Conservation (phyloP, 2,329 filamentous ascomycete genomes). For the Stagonosporopsis rhizophila region DNA sequence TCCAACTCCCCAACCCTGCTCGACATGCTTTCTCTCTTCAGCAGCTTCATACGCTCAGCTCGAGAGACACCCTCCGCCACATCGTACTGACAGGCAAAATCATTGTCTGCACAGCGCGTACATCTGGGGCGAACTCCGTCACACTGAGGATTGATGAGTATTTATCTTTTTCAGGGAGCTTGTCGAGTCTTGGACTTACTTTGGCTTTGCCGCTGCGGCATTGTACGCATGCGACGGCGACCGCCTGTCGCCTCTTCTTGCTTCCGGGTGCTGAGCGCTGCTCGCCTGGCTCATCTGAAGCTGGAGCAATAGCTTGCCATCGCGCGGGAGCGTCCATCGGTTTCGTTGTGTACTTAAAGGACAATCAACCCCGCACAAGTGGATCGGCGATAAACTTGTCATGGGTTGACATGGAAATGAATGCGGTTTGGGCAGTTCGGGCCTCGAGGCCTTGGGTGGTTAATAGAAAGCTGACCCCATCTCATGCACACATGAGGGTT, state of each 20-base stretch:
- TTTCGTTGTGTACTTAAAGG: slow-evolving; percentile 1
- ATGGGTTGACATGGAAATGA: slow-evolving; percentile 7
- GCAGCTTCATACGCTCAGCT: slow-evolving; percentile 35
- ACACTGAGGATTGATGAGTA: slow-evolving; percentile 24
- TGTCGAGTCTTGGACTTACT: slow-evolving; percentile 21
- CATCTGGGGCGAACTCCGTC: slow-evolving; percentile 33
- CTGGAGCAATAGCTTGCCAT: slow-evolving; percentile 35
- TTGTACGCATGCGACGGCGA: slow-evolving; percentile 34
- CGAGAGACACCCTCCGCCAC: slow-evolving; percentile 35
- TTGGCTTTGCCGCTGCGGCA: slow-evolving; percentile 36
- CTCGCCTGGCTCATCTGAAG: slow-evolving; percentile 31
- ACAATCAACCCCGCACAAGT: slow-evolving; percentile 11
- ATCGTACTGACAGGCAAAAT: slow-evolving; percentile 32
- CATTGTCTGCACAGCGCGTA: slow-evolving; percentile 29
- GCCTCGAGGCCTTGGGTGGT: neutral
- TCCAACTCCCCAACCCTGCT: slow-evolving; percentile 30
- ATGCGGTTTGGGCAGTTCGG: slow-evolving; percentile 1
- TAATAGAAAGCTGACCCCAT: neutral
- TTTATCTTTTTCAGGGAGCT: neutral
- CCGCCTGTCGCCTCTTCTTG: slow-evolving; percentile 30
- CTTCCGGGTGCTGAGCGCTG: slow-evolving; percentile 26
- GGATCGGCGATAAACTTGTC: slow-evolving; percentile 13
- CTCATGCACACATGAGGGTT: neutral
- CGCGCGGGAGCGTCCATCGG: slow-evolving; percentile 32
- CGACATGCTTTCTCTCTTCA: slow-evolving; percentile 30